Evolutionary conservation across 2,329 filamentous ascomycete species (phyloP).

Genomic region (Pestalotiopsis sp.): DNA sequence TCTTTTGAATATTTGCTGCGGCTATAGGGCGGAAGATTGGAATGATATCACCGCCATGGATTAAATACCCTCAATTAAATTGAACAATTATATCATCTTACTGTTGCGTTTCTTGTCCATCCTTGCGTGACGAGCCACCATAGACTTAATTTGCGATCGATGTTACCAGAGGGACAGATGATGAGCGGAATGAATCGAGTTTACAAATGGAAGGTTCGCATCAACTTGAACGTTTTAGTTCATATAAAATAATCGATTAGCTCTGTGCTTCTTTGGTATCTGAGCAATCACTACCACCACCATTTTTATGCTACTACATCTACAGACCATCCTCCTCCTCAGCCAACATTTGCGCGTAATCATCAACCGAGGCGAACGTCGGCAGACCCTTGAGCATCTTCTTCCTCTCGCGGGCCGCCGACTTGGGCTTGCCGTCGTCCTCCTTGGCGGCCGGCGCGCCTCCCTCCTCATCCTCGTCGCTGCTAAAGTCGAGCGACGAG

Average conservation of each 20-base stretch:
- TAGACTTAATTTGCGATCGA: too few relatives aligned
- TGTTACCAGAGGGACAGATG: too few relatives aligned
- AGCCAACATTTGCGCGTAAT: constrained; percentile 85
- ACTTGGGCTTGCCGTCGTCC: constrained; percentile 42
- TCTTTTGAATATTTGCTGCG: neutral
- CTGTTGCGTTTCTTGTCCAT: too few relatives aligned
- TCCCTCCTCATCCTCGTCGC: constrained; percentile 43
- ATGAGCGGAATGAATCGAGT: too few relatives aligned
- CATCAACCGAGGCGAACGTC: constrained; percentile 89
- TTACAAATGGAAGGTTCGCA: too few relatives aligned
- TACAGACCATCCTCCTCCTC: constrained; percentile 62
- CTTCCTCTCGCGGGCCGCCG: constrained; percentile 61
- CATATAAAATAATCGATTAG: neutral
- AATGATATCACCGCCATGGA: neutral
- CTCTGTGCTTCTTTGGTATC: neutral
- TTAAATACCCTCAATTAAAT: too few relatives aligned
- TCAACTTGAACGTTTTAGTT: too few relatives aligned
- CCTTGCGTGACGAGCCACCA: too few relatives aligned
- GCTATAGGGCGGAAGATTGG: neutral
- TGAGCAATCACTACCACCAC: neutral
- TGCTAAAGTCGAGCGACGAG: constrained; percentile 34
- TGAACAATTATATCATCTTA: too few relatives aligned
- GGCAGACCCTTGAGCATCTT: constrained; percentile 88
- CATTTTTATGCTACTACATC: neutral
- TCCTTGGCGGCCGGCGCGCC: constrained; percentile 40